Percentiles rank a stretch among this genome's conserved stretches.
Evolutionary conservation across 192 early-diverging fungal genomes (phyloP).

Genomic region (Coemansia sp.): DNA sequence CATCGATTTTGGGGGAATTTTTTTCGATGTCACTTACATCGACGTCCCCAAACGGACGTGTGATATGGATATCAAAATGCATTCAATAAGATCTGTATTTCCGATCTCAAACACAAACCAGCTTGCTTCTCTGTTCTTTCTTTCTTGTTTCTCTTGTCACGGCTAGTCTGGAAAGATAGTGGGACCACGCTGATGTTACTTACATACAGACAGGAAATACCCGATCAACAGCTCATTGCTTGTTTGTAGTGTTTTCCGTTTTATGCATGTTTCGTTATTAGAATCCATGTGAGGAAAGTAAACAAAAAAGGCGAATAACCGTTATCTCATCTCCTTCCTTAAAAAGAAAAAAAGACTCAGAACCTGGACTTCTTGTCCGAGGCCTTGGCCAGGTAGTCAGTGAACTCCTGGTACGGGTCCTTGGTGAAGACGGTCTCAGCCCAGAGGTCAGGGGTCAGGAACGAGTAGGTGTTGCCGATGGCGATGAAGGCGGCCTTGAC

Average conservation of each 20-base stretch:
- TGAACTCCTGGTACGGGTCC: constrained; percentile 90
- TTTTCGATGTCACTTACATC: too few species aligned
- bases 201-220: too few species aligned
- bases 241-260: neutral
- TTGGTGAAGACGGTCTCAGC: constrained; percentile 82
- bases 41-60: too few species aligned
- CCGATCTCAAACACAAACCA: too few species aligned
- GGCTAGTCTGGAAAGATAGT: too few species aligned
- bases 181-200: too few species aligned
- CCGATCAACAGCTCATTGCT: too few species aligned
- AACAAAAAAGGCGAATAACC: neutral
- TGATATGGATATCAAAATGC: too few species aligned
- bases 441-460: constrained; percentile 97
- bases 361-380: constrained; percentile 55
- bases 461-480: constrained; percentile 95
- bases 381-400: constrained; percentile 71
- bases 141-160: too few species aligned
- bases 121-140: too few species aligned
- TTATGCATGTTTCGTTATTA: constrained; percentile 4
- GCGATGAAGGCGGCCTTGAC: constrained; percentile 98
- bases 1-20: too few species aligned
- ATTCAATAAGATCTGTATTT: too few species aligned
- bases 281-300: neutral
- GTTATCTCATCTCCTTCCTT: neutral
- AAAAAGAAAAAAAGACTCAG: constrained; percentile 16